Base-by-base conservation (phyloP, 2,329 filamentous ascomycete species). In the Exophiala bonariae region DNA sequence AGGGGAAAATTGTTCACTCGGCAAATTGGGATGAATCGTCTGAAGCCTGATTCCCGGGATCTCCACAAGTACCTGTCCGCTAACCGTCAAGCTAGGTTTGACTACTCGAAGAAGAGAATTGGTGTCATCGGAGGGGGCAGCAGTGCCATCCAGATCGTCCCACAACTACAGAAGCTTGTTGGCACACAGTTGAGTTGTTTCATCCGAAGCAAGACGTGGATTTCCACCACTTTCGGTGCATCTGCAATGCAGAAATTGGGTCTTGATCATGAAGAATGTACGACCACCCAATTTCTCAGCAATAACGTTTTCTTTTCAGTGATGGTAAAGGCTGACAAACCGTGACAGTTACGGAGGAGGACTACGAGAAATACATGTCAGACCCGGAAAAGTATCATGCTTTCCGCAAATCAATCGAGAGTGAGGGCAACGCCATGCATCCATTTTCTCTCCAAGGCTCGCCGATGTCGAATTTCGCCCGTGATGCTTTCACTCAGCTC, bases 131-230 rank as follows among this genome's bases (percentile, higher is more conserved):
- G 60, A 6, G 52, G 43, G 33, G 60, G 59, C 16, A 55, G 53
- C 3, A 55, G 44, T 9, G 57, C 54, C 2, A 59, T 60, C 10
- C 59, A 61, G 34, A 52, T 61, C 19, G 57, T 71, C 9, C 68
- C 69, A 0, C 63, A 63, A 0, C 63, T 71, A 35, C 67, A 71
- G 40, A 63, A 66, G 7, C 54, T 66, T 8, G 67, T 63, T 16
- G 40, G 42, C 3, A 26, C 20, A 20, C 30, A 42, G 5, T 13
- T 46, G 36, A 36, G 13, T 10, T 40, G 30, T 14, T 66, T 57
- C 37, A 56, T 64, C 16, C 61, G 63, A 3, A 53, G 46, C 13
- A 47, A 59, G 6, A 65, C 60, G 3, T 65, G 61, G 59, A 47
- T 65, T 2, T 51, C 62, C 13, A 2, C 41, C 41, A 3, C 60